phyloP scores from a whole-genome alignment of 2,329 filamentous ascomycete genomes.

The Apiospora kogelbergensis region DNA sequence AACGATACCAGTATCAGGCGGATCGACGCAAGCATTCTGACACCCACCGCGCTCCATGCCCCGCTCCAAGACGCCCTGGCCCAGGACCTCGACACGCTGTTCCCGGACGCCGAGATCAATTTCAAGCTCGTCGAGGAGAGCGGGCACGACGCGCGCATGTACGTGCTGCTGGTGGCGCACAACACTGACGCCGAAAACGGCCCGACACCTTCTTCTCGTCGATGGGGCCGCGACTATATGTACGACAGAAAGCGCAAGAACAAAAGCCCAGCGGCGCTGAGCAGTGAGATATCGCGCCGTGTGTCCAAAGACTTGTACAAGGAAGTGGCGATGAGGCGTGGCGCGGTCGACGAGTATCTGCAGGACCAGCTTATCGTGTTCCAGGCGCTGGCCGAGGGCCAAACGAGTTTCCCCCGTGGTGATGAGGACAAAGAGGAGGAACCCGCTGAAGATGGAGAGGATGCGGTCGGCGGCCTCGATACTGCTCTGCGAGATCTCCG shows the following conservation, averaged over 20 bases:
- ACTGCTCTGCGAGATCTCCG: conserved; percentile 14
- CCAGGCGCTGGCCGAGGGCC: conserved; percentile 56
- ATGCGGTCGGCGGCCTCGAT: conserved; percentile 16
- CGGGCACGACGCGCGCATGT: conserved; percentile 49
- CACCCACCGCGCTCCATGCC: conserved; percentile 44
- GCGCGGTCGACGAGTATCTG: conserved; percentile 7
- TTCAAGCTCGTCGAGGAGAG: conserved; percentile 53
- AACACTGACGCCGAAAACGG: conserved; percentile 28
- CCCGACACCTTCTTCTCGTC: conserved; percentile 12
- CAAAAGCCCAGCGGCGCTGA: conserved; percentile 36
- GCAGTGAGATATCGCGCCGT: conserved; percentile 41
- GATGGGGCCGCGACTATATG: conserved; percentile 50
- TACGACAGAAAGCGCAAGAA: conserved; percentile 40
- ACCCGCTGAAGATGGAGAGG: conserved; percentile 13
- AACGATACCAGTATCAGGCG: conserved; percentile 36
- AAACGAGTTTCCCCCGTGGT: conserved; percentile 44
- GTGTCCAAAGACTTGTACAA: conserved; percentile 45
- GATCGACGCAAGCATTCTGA: conserved; percentile 53
- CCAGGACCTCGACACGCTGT: conserved; percentile 39
- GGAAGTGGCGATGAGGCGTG: conserved; percentile 43
- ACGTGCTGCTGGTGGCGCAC: conserved; percentile 56
- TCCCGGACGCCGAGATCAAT: conserved; percentile 42
- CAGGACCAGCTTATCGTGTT: conserved; percentile 59
- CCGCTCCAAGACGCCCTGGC: conserved; percentile 41
- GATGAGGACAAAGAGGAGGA: conserved; percentile 21